These are phyloP conservation scores for Solanum bukasovii DNA, from an alignment of 257 asterid genomes.

Conservation along the genomic window DNA sequence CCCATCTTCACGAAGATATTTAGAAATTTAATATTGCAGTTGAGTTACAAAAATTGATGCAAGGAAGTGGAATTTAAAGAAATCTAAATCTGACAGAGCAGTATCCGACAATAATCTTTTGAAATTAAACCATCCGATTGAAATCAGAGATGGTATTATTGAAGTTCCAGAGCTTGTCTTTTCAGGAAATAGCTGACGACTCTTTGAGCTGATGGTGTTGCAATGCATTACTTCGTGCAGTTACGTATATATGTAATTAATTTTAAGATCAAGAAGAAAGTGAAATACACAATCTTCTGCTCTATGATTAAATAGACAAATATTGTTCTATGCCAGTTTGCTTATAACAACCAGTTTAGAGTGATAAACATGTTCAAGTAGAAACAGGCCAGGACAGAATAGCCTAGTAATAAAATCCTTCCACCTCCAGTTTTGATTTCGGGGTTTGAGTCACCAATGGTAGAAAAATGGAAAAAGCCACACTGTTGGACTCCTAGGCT, in stretches of 20 bases:
- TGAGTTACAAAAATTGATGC: not conserved
- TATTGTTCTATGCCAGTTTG: not conserved
- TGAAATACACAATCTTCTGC: not conserved
- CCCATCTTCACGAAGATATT: not conserved
- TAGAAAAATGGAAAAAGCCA: not conserved
- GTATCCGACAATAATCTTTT: not conserved
- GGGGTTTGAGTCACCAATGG: not conserved
- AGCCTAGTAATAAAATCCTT: not conserved
- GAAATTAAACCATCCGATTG: not conserved
- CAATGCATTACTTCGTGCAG: not conserved
- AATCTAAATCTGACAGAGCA: not conserved
- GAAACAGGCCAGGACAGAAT: not conserved
- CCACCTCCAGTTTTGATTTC: not conserved
- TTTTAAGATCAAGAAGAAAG: not conserved
- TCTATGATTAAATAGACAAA: not conserved
- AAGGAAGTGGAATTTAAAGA: not conserved
- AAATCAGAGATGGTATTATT: not conserved
- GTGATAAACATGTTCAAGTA: not conserved
- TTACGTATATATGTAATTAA: not conserved
- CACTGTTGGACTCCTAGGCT: not conserved
- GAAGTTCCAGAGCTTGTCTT: not conserved
- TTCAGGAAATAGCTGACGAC: not conserved
- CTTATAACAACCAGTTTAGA: not conserved
- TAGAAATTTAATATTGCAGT: not conserved
- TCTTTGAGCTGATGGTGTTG: not conserved